Evolutionary conservation across 2,329 filamentous ascomycete species (phyloP).

Genomic region (Tetracladium maxilliforme): DNA sequence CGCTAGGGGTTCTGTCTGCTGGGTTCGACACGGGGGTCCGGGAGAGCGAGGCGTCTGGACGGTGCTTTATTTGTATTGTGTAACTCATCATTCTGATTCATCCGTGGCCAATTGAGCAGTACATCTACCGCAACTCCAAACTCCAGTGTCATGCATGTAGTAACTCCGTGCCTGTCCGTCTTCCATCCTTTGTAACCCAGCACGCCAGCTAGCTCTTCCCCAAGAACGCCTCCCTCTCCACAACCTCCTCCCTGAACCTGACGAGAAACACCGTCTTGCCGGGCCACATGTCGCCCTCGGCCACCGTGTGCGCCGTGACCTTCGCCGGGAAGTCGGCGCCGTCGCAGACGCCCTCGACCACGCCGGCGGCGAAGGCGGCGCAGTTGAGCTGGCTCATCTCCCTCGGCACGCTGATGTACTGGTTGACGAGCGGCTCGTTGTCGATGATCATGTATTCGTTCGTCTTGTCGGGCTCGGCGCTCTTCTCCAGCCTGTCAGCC

Average conservation of each 20-base stretch:
- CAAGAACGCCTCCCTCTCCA: slow-evolving; percentile 79
- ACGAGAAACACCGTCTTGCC: slow-evolving; percentile 92
- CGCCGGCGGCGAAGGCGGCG: slow-evolving; percentile 86
- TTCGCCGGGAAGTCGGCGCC: slow-evolving; percentile 78
- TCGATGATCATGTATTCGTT: slow-evolving; percentile 99
- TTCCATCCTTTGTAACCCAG: too few species aligned
- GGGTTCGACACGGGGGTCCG: too few species aligned
- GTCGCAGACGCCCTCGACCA: slow-evolving; percentile 92
- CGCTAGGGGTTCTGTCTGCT: too few species aligned
- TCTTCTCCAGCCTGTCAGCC: slow-evolving; percentile 87
- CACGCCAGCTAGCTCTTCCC: too few species aligned
- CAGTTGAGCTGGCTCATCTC: slow-evolving; percentile 97
- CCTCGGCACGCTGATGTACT: slow-evolving; percentile 80
- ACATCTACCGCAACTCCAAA: too few species aligned
- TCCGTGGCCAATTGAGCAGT: too few species aligned
- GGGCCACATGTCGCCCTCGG: slow-evolving; percentile 74
- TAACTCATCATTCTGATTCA: too few species aligned
- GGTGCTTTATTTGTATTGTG: too few species aligned
- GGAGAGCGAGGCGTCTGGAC: too few species aligned
- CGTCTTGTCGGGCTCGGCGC: slow-evolving; percentile 62
- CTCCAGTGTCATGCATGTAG: too few species aligned
- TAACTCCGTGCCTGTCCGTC: too few species aligned
- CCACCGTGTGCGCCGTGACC: slow-evolving; percentile 75
- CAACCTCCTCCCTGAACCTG: slow-evolving; percentile 79
- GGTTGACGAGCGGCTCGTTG: slow-evolving; percentile 92